A percentile compares a stretch with the other conserved stretches of the same genome.
These are phyloP conservation scores for Striga hermonthica DNA, from an alignment of 305 asterid genomes.

Conservation along the genomic window DNA sequence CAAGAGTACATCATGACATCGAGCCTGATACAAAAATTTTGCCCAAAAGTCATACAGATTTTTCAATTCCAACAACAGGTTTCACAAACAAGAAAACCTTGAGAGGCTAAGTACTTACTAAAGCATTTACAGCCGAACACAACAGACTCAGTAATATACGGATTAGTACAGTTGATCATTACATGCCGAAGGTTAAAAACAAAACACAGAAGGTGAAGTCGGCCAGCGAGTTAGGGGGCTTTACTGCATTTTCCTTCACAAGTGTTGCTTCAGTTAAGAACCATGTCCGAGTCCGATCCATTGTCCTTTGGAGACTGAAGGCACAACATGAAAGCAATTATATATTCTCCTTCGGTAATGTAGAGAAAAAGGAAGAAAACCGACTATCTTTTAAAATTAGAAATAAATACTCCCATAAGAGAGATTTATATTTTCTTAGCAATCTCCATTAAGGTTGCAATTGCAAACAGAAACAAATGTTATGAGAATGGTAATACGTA, in stretches of 20 bases:
- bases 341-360: background rate
- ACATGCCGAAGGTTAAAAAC: background rate
- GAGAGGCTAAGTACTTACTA: background rate
- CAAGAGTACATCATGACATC: too few relatives aligned
- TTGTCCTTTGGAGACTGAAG: constrained; percentile 29
- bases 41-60: too few relatives aligned
- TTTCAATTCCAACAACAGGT: too few relatives aligned
- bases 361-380: background rate
- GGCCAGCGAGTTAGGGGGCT: background rate
- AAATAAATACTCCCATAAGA: too few relatives aligned
- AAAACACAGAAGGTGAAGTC: background rate
- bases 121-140: background rate
- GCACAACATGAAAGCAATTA: background rate
- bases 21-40: too few relatives aligned
- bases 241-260: background rate
- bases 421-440: background rate
- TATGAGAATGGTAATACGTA: background rate
- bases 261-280: background rate
- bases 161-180: background rate
- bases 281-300: constrained; percentile 33
- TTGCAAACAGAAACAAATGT: background rate
- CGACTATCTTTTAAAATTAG: too few relatives aligned
- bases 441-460: background rate
- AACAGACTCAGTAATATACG: background rate
- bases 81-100: background rate